Conservation (phyloP, 2,329 filamentous ascomycete genomes). For the Tolypocladium amazonense region DNA sequence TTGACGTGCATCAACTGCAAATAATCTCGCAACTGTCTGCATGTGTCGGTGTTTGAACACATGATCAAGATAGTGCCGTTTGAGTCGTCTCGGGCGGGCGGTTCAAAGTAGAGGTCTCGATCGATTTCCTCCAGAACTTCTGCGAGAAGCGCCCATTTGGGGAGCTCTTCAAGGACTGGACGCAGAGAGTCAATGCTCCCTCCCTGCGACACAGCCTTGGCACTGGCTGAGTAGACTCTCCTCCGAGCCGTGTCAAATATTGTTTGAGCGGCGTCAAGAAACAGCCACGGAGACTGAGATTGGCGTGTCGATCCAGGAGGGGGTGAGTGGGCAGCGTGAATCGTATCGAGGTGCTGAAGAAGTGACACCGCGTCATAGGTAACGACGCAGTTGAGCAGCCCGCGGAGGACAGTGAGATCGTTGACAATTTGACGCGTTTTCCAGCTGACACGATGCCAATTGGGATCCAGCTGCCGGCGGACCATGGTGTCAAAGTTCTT, state of each 20-base stretch:
- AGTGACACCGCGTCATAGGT: conserved; percentile 86
- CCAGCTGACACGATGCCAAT: conserved; percentile 95
- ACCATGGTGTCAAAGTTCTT: conserved; percentile 87
- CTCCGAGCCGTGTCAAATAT: conserved; percentile 86
- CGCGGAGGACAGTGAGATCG: conserved; percentile 73
- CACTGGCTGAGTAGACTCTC: conserved; percentile 69
- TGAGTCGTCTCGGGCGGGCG: conserved; percentile 65
- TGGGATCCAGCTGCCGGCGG: conserved; percentile 81
- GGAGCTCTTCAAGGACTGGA: conserved; percentile 84
- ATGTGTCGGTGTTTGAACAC: conserved; percentile 82
- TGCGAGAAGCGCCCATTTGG: conserved; percentile 85
- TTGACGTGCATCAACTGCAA: conserved; percentile 80
- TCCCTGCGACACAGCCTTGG: conserved; percentile 38
- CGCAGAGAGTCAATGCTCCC: conserved; percentile 50
- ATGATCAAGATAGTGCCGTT: conserved; percentile 92
- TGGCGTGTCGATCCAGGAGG: conserved; percentile 79
- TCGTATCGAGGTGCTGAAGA: conserved; percentile 86
- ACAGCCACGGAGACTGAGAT: conserved; percentile 90
- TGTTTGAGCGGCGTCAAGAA: conserved; percentile 86
- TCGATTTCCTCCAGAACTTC: conserved; percentile 92
- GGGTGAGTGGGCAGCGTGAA: conserved; percentile 81
- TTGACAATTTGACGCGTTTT: conserved; percentile 91
- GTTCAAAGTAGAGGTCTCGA: conserved; percentile 76
- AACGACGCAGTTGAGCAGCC: conserved; percentile 71
- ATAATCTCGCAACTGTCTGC: conserved; percentile 81